Conservation (phyloP, 1,139 yeast genomes). For the Sugiyamaella castrensis region DNA sequence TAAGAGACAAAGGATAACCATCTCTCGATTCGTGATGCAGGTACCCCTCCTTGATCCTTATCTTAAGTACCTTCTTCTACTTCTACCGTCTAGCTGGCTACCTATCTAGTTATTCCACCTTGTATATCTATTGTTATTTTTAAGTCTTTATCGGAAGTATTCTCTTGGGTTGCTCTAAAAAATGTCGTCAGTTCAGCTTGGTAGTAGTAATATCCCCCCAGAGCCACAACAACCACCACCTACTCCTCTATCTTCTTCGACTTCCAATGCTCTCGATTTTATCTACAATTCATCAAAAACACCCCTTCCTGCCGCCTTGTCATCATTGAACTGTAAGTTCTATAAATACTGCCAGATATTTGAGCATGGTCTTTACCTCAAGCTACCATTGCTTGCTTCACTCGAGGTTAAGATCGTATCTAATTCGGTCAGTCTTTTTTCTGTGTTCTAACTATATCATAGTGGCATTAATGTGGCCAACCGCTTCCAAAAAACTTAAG, state of each 20-base stretch:
- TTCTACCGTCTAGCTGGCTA: too few relatives aligned
- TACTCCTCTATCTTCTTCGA: too few relatives aligned
- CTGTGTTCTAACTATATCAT: slow-evolving; percentile 3
- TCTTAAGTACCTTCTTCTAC: too few relatives aligned
- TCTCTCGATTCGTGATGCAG: too few relatives aligned
- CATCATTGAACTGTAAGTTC: slow-evolving; percentile 28
- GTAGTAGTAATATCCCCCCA: too few relatives aligned
- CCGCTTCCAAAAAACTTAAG: slow-evolving; percentile 26
- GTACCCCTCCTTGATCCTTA: too few relatives aligned
- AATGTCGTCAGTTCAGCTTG: too few relatives aligned
- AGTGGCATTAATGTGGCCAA: slow-evolving; percentile 33
- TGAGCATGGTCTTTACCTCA: slow-evolving; percentile 5
- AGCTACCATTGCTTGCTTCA: slow-evolving; percentile 3
- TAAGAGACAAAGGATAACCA: too few relatives aligned
- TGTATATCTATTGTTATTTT: too few relatives aligned
- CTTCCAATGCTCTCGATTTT: slow-evolving; percentile 2
- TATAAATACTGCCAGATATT: slow-evolving; percentile 10
- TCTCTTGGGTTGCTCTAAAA: too few relatives aligned
- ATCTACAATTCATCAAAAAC: slow-evolving; percentile 27
- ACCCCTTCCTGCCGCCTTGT: slow-evolving; percentile 30
- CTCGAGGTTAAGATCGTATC: slow-evolving; percentile 15
- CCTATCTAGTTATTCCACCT: too few relatives aligned
- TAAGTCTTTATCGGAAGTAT: too few relatives aligned
- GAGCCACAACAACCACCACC: background rate
- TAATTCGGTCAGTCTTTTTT: background rate